Evolutionary conservation across 2,329 filamentous ascomycete genomes (phyloP).

Genomic region (Chaetomiaceae sp.): DNA sequence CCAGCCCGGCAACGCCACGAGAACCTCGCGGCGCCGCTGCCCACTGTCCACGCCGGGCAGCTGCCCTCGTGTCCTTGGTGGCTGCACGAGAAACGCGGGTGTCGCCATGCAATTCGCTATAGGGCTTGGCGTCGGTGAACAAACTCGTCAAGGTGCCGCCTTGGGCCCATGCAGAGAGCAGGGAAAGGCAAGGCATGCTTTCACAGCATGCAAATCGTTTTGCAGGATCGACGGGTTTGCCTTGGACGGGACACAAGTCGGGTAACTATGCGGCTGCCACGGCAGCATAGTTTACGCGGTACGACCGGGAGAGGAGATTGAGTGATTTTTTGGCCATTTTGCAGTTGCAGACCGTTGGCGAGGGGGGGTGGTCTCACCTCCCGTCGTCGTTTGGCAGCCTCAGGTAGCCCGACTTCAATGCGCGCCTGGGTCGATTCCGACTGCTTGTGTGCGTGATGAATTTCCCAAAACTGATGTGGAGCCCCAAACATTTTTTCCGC

Average conservation of each 20-base stretch:
- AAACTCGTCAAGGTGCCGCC: conserved; percentile 5
- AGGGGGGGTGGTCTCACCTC: neutral
- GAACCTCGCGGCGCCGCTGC: neutral
- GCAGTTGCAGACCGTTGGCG: neutral
- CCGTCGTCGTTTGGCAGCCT: neutral
- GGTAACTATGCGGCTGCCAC: conserved; percentile 1
- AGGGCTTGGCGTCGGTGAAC: conserved; percentile 18
- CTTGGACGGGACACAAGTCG: neutral
- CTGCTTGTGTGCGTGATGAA: conserved; percentile 11
- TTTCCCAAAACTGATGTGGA: conserved; percentile 13
- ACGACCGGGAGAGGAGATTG: conserved; percentile 1
- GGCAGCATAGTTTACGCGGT: no score
- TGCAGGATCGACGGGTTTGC: conserved; percentile 9
- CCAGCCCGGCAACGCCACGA: conserved; percentile 1
- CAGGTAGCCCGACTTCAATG: neutral
- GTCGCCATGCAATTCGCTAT: conserved; percentile 18
- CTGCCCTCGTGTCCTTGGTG: conserved; percentile 4
- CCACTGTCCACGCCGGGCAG: neutral
- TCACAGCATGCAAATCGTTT: no score
- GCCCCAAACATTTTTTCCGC: neutral
- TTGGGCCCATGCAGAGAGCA: neutral
- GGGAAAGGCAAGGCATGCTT: no score
- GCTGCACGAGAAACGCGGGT: conserved; percentile 17
- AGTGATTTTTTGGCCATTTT: conserved; percentile 14
- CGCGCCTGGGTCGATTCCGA: neutral